Percentiles rank a stretch among this genome's conserved stretches.
phyloP scores from a whole-genome alignment of 2,329 filamentous ascomycete species.

The Ceratocystis cacaofunesta region DNA sequence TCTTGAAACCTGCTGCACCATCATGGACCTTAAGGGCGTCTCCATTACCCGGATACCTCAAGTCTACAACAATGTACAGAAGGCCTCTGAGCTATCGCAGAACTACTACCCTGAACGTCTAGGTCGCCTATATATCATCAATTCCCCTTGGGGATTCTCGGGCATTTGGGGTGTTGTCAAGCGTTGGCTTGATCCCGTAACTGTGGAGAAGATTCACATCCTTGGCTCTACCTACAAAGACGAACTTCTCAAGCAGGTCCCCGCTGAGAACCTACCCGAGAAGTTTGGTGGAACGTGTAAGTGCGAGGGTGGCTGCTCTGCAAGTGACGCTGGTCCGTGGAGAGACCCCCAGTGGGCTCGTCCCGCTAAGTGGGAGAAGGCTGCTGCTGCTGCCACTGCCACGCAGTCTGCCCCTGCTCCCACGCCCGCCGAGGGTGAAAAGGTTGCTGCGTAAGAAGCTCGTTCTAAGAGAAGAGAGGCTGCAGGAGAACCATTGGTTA shows the following conservation, averaged over 20 bases:
- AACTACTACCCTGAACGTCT: constrained; percentile 98
- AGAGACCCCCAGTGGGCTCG: constrained; percentile 52
- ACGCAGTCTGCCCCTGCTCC: constrained; percentile 23
- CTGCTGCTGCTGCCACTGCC: constrained; percentile 19
- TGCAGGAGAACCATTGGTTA: constrained; percentile 11
- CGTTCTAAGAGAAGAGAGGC: constrained; percentile 8
- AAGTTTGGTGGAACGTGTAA: constrained; percentile 71
- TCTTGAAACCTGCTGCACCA: constrained; percentile 93
- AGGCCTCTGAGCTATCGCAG: constrained; percentile 79
- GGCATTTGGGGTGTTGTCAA: constrained; percentile 75
- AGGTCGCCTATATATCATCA: constrained; percentile 94
- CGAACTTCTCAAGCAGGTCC: constrained; percentile 71
- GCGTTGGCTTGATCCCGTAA: constrained; percentile 91
- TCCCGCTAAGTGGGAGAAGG: constrained; percentile 46
- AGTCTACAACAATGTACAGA: constrained; percentile 76
- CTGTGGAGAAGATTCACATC: constrained; percentile 89
- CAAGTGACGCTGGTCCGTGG: constrained; percentile 90
- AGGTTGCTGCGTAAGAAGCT: constrained; percentile 25
- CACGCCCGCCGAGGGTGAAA: constrained; percentile 25
- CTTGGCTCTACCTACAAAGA: constrained; percentile 68
- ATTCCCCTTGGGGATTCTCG: constrained; percentile 91
- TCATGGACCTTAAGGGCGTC: constrained; percentile 96
- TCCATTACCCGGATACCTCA: constrained; percentile 65
- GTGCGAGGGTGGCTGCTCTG: constrained; percentile 66
- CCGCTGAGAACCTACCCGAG: constrained; percentile 77